A percentile compares a stretch with the other conserved stretches of the same genome.
These are phyloP conservation scores for Thraustotheca clavata DNA, from an alignment of 352 stramenopile genomes.

Conservation along the genomic window DNA sequence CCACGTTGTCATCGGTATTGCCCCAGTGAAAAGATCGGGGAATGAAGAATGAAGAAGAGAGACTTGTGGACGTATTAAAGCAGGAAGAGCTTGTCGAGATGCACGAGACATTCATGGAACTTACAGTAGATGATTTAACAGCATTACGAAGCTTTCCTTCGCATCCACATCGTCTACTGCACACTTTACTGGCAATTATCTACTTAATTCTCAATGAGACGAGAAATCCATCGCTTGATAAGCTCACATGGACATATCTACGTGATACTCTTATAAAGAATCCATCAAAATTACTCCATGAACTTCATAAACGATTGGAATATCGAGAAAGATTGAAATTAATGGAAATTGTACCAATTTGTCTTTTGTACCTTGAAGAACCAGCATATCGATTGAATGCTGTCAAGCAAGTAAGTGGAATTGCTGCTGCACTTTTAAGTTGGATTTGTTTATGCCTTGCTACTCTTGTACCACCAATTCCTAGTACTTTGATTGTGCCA, in stretches of 20 bases:
- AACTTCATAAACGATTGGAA: background rate
- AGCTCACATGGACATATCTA: conserved; percentile 13
- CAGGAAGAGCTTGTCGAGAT: background rate
- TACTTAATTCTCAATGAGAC: conserved; percentile 14
- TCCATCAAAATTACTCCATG: background rate
- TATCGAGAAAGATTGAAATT: too few relatives aligned
- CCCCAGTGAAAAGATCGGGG: background rate
- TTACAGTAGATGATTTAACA: conserved; percentile 5
- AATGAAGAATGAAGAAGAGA: background rate
- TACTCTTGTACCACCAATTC: background rate
- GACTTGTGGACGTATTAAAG: background rate
- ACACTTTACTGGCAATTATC: conserved; percentile 3
- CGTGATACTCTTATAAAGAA: background rate
- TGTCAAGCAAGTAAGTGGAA: conserved; percentile 3
- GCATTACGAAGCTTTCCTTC: conserved; percentile 4
- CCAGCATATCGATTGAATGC: conserved; percentile 1
- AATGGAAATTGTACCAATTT: background rate
- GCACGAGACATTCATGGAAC: background rate
- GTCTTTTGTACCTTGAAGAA: conserved; percentile 12
- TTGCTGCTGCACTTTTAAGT: conserved; percentile 12
- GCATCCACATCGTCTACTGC: conserved; percentile 6
- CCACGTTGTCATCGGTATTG: background rate
- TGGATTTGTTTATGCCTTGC: conserved; percentile 6
- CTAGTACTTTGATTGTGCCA: too few relatives aligned
- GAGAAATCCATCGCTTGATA: background rate